Conservation (phyloP, 108 stramenopile species). For the Skeletonema potamos region DNA sequence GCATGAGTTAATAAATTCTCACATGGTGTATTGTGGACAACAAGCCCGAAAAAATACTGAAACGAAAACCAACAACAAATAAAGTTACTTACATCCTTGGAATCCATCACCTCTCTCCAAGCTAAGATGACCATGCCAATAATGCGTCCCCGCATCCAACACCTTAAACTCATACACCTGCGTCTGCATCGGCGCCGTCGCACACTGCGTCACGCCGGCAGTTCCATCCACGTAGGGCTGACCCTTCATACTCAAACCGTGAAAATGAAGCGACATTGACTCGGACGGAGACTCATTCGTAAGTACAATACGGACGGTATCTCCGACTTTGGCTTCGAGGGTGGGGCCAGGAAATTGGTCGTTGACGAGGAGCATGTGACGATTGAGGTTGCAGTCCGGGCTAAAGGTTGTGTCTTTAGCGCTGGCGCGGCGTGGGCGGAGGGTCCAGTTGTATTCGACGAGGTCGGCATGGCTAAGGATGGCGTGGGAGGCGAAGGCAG, state of each 20-base stretch:
- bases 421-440: slow-evolving; percentile 20
- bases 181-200: slow-evolving; percentile 25
- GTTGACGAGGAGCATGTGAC: slow-evolving; percentile 30
- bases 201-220: slow-evolving; percentile 32
- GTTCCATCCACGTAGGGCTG: slow-evolving; percentile 44
- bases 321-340: too few species aligned
- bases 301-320: too few species aligned
- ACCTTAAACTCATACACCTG: slow-evolving; percentile 41
- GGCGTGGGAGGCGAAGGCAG: too few species aligned
- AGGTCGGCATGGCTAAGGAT: too few species aligned
- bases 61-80: too few species aligned
- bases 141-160: slow-evolving; percentile 37
- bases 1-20: too few species aligned
- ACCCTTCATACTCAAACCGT: slow-evolving; percentile 31
- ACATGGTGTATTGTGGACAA: too few species aligned
- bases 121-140: slow-evolving; percentile 48
- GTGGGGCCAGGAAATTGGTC: slow-evolving; percentile 32
- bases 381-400: slow-evolving; percentile 26
- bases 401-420: slow-evolving; percentile 16
- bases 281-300: slow-evolving; percentile 16
- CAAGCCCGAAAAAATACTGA: too few species aligned
- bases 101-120: slow-evolving; percentile 46
- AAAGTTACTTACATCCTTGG: too few species aligned
- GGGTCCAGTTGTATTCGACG: slow-evolving; percentile 35
- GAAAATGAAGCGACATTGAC: slow-evolving; percentile 37